phyloP scores from a whole-genome alignment of 495 filamentous ascomycete genomes.

The Penicillium parvum region DNA sequence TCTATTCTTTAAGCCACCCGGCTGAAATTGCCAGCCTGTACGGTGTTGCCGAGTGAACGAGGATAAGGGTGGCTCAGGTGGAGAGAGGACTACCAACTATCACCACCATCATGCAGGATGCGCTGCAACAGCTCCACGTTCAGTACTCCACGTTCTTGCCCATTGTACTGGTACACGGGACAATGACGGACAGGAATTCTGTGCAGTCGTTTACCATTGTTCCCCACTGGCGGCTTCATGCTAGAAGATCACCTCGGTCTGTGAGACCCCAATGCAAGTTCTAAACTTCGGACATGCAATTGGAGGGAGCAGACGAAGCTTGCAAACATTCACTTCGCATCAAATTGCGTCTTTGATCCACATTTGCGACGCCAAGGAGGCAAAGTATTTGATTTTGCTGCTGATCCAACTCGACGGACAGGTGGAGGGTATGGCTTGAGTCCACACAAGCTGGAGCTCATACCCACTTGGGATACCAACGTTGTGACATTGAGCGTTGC shows the following conservation, averaged over 20 bases:
- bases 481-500: constrained; percentile 2
- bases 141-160: constrained; percentile 11
- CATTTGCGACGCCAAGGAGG: not conserved
- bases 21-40: not conserved
- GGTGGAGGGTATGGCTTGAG: constrained; percentile 1
- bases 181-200: not conserved
- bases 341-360: constrained; percentile 2
- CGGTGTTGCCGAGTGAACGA: constrained; percentile 2
- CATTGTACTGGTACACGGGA: constrained; percentile 8
- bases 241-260: constrained; percentile 2
- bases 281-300: not conserved
- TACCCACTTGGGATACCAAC: constrained; percentile 8
- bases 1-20: no score
- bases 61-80: constrained; percentile 8
- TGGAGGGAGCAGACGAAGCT: not conserved
- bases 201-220: constrained; percentile 6
- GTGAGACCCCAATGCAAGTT: constrained; percentile 9
- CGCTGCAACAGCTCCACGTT: constrained; percentile 2
- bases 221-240: not conserved
- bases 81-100: constrained; percentile 2
- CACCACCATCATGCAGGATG: constrained; percentile 10
- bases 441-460: constrained; percentile 13
- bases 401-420: constrained; percentile 2
- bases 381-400: not conserved
- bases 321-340: not conserved